Conservation (phyloP, 2,329 filamentous ascomycete species). For the Cercospora zeae-maydis region DNA sequence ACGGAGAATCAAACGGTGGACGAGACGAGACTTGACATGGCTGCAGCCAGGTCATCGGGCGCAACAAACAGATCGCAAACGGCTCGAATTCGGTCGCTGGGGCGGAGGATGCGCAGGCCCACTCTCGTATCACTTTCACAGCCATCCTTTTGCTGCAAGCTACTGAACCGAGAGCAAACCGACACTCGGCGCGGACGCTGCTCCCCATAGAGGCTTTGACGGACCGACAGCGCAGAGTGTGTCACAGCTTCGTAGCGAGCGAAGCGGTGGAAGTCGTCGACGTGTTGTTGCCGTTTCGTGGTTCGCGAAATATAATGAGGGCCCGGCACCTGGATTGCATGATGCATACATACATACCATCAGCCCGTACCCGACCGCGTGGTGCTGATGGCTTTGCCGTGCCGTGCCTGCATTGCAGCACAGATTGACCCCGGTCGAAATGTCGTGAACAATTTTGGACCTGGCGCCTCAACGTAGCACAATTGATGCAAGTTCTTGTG, state of each 20-base stretch:
- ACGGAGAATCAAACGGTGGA: not conserved
- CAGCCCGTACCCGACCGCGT: not conserved
- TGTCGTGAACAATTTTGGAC: slow-evolving; percentile 4
- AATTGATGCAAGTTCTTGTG: not conserved
- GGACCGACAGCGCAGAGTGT: not conserved
- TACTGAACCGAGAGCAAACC: not conserved
- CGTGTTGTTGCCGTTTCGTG: not conserved
- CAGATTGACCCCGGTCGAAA: not conserved
- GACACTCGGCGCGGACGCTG: not conserved
- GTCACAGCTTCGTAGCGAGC: slow-evolving; percentile 2
- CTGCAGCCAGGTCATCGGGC: slow-evolving; percentile 20
- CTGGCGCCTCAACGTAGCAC: not conserved
- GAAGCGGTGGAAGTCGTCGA: not conserved
- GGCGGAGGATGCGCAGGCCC: slow-evolving; percentile 1
- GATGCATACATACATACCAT: not conserved
- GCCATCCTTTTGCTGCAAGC: not conserved
- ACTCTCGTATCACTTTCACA: slow-evolving; percentile 1
- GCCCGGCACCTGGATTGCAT: not conserved
- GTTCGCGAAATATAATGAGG: not conserved
- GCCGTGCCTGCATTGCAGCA: not conserved
- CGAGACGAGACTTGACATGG: slow-evolving; percentile 9
- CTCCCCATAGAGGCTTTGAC: not conserved
- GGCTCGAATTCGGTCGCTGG: not conserved
- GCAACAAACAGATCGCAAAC: slow-evolving; percentile 7
- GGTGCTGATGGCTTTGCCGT: slow-evolving; percentile 5